Base-by-base conservation (phyloP, 2,329 filamentous ascomycete genomes). In the Volutella citrinella region DNA sequence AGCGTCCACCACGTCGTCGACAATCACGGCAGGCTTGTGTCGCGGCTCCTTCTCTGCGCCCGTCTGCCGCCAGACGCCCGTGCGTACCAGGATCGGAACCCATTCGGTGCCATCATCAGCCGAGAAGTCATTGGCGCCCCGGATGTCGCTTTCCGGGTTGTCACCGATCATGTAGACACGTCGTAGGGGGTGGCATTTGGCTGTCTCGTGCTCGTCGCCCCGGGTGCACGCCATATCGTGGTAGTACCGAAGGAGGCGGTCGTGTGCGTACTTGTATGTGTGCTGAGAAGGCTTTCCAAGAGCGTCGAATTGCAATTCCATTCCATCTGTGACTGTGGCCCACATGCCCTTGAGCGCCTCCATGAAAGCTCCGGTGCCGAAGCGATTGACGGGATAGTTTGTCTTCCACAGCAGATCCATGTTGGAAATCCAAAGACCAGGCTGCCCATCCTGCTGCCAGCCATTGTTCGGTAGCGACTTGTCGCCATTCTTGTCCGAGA, bases 141-240 rank as follows among this genome's bases (percentile, higher is more conserved):
- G 70, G 46, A 98, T 95, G 59, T 98, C 93, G 49, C 85, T 93
- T 55, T 87, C 87, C 6, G 86, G 85, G 53, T 91, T 91, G 55
- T 91, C 86, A 6, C 93, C 93, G 25, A 97, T 78, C 91, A 97
- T 97, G 63, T 95, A 97, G 10, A 97, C 89, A 26, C 74, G 76
- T 51, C 72, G 70, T 35, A 95, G 61, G n/a, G 74, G 71, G 14
- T 80, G 38, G 65, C 64, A 48, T 19, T 43, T 43, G 14, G 43
- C 19, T 13, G 31, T 12, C 27, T 47, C 35, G 12, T 46, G 42
- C 7, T 24, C 24, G 40, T 31, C 23, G 19, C 40, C 40, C 7
- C 45, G 40, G 29, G 29, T 36, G 27, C 38, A 38, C 4, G 49
- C 43, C 47, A 57, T 49, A 30, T 55, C 49, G 8, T 52, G 45